Percentiles rank a stretch among this genome's conserved stretches.
Conservation (phyloP, 2,329 filamentous ascomycete genomes). For the Fusarium caatingaense region DNA sequence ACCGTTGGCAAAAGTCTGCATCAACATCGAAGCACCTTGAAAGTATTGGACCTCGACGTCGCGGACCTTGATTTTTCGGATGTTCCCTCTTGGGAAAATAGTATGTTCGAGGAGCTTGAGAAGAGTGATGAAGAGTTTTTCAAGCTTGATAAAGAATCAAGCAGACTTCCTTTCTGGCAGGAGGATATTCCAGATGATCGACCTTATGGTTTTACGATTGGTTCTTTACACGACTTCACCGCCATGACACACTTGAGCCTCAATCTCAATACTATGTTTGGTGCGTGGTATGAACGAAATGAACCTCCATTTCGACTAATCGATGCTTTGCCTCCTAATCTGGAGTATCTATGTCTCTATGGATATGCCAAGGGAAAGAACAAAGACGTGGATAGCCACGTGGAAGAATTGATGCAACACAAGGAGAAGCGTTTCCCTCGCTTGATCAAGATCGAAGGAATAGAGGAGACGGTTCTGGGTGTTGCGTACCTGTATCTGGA, state of each 20-base stretch:
- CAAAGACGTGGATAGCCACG: conserved; percentile 1
- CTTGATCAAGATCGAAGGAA: neutral
- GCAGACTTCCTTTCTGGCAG: neutral
- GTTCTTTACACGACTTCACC: neutral
- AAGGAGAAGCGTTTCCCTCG: neutral
- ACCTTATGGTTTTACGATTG: neutral
- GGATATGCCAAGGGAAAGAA: conserved; percentile 13
- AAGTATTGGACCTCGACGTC: neutral
- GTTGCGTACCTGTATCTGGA: neutral
- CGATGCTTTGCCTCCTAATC: neutral
- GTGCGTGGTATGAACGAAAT: neutral
- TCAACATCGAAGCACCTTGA: neutral
- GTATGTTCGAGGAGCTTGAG: neutral
- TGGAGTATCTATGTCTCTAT: conserved; percentile 19
- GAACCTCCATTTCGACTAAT: neutral
- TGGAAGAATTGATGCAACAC: conserved; percentile 11
- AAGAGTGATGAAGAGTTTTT: neutral
- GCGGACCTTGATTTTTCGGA: neutral
- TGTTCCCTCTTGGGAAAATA: neutral
- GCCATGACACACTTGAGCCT: neutral
- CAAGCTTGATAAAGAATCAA: neutral
- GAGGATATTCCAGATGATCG: conserved; percentile 1
- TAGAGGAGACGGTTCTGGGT: conserved; percentile 3
- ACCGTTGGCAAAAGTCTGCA: neutral
- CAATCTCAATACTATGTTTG: neutral